Percentiles rank a stretch among this genome's conserved stretches.
phyloP scores from a whole-genome alignment of 2,329 filamentous ascomycete species.

The Diaporthe citriasiana region DNA sequence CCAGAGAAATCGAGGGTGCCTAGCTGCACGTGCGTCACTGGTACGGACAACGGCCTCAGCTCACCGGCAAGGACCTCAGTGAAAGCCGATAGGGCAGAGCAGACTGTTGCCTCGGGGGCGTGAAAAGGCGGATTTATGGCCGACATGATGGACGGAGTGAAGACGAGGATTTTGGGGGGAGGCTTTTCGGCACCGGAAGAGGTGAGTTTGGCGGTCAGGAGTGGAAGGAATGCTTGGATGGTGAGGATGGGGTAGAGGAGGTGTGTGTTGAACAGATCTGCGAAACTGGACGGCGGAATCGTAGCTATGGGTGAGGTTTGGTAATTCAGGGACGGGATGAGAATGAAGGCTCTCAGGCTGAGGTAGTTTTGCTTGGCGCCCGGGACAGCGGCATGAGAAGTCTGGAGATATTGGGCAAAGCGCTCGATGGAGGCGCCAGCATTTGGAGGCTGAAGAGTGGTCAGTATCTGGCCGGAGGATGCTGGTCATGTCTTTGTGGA shows the following conservation, averaged over 20 bases:
- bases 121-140: constrained; percentile 85
- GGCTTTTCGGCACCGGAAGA: constrained; percentile 63
- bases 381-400: constrained; percentile 81
- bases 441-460: constrained; percentile 69
- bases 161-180: constrained; percentile 79
- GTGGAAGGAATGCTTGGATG: constrained; percentile 88
- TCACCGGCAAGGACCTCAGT: constrained; percentile 85
- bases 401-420: constrained; percentile 79
- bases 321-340: constrained; percentile 86
- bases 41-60: constrained; percentile 80
- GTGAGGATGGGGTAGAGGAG: constrained; percentile 90
- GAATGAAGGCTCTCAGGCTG: constrained; percentile 82
- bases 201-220: constrained; percentile 75
- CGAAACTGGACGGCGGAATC: constrained; percentile 85
- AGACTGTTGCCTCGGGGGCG: constrained; percentile 87
- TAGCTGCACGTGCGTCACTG: constrained; percentile 89
- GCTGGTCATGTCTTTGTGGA: not conserved
- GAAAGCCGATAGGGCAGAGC: constrained; percentile 88
- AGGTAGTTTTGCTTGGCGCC: constrained; percentile 83
- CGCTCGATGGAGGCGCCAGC: constrained; percentile 78
- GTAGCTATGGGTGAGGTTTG: constrained; percentile 88
- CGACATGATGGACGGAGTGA: constrained; percentile 86
- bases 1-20: constrained; percentile 89
- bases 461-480: constrained; percentile 13
- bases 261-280: constrained; percentile 92